A percentile compares a stretch with the other conserved stretches of the same genome.
Evolutionary conservation across 352 stramenopile genomes (phyloP).

Genomic region (Phytophthora vignae): DNA sequence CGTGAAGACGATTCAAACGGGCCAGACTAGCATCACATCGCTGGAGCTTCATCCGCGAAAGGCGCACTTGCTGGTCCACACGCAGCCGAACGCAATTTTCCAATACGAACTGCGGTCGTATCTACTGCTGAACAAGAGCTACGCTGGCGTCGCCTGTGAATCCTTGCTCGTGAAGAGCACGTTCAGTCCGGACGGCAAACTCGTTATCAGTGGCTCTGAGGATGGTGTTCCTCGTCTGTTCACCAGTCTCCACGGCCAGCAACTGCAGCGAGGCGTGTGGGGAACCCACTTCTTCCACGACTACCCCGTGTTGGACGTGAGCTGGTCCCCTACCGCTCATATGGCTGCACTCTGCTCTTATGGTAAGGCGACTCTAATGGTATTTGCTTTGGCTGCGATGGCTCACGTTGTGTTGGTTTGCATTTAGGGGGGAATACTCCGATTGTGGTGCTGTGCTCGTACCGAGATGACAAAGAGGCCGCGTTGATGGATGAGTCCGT

Average conservation of each 20-base stretch:
- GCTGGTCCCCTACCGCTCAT: conserved; percentile 67
- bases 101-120: conserved; percentile 83
- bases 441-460: conserved; percentile 66
- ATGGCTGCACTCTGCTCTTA: conserved; percentile 74
- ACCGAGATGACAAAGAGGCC: conserved; percentile 52
- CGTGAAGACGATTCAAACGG: conserved; percentile 63
- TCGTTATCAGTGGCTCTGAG: conserved; percentile 69
- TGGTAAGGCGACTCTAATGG: conserved; percentile 30
- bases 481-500: conserved; percentile 21
- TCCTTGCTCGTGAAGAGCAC: conserved; percentile 53
- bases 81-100: conserved; percentile 65
- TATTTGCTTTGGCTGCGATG: neutral
- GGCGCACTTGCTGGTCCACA: conserved; percentile 69
- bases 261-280: conserved; percentile 58
- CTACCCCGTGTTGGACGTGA: conserved; percentile 61
- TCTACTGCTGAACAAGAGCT: conserved; percentile 77
- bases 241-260: conserved; percentile 57
- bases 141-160: conserved; percentile 58
- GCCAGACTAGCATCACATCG: conserved; percentile 57
- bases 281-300: conserved; percentile 63
- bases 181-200: conserved; percentile 75
- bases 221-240: conserved; percentile 68
- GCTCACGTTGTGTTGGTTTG: conserved; percentile 1
- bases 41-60: conserved; percentile 72
- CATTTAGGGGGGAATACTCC: conserved; percentile 57